A percentile compares a stretch with the other conserved stretches of the same genome.
Evolutionary conservation across 2,329 filamentous ascomycete genomes (phyloP).

Genomic region (Hymenotorrendiella dingleyae): DNA sequence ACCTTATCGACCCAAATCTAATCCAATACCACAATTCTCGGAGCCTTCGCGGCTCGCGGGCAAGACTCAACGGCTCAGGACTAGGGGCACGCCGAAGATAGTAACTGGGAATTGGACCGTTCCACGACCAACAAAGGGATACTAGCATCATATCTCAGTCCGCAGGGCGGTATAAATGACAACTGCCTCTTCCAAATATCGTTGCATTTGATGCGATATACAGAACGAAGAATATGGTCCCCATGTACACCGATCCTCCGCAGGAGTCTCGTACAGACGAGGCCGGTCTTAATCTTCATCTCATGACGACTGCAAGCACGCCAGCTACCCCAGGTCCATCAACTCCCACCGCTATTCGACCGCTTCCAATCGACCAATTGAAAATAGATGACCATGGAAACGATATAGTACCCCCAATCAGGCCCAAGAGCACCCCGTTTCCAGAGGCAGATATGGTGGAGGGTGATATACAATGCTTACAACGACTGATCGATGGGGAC

Average conservation of each 20-base stretch:
- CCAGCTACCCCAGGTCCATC: constrained; percentile 29
- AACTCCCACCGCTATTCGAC: constrained; percentile 25
- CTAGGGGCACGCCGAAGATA: too few relatives aligned
- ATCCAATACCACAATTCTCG: background rate
- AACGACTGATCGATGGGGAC: constrained; percentile 14
- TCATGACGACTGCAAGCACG: constrained; percentile 28
- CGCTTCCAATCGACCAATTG: constrained; percentile 19
- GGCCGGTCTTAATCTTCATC: constrained; percentile 15
- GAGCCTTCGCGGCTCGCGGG: background rate
- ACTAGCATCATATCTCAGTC: background rate
- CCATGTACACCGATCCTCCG: constrained; percentile 12
- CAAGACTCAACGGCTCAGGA: background rate
- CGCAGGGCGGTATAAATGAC: background rate
- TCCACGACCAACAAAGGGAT: background rate
- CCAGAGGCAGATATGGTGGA: constrained; percentile 27
- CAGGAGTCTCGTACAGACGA: constrained; percentile 17
- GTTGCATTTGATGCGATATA: constrained; percentile 3
- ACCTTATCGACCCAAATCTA: background rate
- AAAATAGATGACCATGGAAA: constrained; percentile 21
- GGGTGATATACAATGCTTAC: constrained; percentile 21
- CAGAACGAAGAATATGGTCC: constrained; percentile 1
- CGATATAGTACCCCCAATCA: constrained; percentile 24
- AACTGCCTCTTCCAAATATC: background rate
- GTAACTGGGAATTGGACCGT: background rate
- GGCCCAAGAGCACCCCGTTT: constrained; percentile 31